A percentile compares a stretch with the other conserved stretches of the same genome.
phyloP scores from a whole-genome alignment of 2,329 filamentous ascomycete genomes.

The Incumbomyces lentus region DNA sequence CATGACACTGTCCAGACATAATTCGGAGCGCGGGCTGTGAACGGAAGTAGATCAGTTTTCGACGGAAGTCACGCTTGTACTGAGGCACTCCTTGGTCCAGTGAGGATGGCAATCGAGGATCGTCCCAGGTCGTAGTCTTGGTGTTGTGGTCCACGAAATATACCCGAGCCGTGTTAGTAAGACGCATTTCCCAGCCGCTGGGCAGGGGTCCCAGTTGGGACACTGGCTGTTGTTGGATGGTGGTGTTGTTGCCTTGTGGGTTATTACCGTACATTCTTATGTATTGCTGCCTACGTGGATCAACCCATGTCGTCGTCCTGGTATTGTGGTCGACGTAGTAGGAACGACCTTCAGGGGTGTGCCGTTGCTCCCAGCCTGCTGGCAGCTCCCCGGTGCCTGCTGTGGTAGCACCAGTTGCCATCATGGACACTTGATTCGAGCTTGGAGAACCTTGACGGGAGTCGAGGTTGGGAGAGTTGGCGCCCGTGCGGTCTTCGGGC shows the following conservation, averaged over 20 bases:
- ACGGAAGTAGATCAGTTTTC: conserved; percentile 98
- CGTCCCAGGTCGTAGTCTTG: conserved; percentile 98
- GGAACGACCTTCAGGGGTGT: conserved; percentile 84
- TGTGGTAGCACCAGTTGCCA: conserved; percentile 85
- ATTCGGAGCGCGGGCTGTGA: conserved; percentile 95
- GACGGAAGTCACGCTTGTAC: conserved; percentile 97
- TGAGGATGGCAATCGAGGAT: conserved; percentile 86
- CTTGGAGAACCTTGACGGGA: conserved; percentile 36
- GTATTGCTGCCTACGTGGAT: conserved; percentile 92
- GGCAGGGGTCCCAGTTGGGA: conserved; percentile 91
- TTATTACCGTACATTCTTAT: conserved; percentile 96
- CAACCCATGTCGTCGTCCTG: conserved; percentile 95
- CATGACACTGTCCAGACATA: conserved; percentile 90
- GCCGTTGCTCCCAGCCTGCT: conserved; percentile 90
- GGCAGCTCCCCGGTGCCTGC: conserved; percentile 91
- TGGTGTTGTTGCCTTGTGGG: conserved; percentile 54
- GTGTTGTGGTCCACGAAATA: conserved; percentile 99
- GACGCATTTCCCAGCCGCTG: conserved; percentile 98
- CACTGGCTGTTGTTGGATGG: conserved; percentile 93
- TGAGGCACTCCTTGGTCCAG: conserved; percentile 97
- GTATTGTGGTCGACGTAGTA: conserved; percentile 99
- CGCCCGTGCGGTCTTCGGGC: conserved; percentile 87
- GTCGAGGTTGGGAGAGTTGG: conserved; percentile 73
- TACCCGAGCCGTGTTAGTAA: conserved; percentile 93
- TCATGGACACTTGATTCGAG: conserved; percentile 60